Evolutionary conservation across 2,329 filamentous ascomycete genomes (phyloP).

Genomic region (Chrysoporthe puriensis): DNA sequence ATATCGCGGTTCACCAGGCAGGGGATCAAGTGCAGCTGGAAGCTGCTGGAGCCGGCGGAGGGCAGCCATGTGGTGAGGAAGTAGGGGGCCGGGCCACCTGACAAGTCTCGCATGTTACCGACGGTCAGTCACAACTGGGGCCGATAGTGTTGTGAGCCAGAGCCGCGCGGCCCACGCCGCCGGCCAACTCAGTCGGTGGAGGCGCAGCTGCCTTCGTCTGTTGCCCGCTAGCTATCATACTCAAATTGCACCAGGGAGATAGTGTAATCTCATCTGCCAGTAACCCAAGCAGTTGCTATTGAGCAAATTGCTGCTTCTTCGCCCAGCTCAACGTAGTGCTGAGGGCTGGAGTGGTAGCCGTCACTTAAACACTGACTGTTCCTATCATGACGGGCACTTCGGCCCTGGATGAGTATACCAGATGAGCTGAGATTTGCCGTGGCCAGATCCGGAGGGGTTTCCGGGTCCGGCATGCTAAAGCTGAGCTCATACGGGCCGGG

Average conservation of each 20-base stretch:
- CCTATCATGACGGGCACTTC: too few species aligned
- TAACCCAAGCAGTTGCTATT: background rate
- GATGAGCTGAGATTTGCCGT: background rate
- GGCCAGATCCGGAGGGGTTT: too few species aligned
- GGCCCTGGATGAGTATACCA: too few species aligned
- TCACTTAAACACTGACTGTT: background rate
- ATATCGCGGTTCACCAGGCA: constrained; percentile 73
- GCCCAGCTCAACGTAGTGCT: too few species aligned
- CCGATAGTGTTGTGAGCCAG: background rate
- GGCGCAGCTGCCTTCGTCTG: background rate
- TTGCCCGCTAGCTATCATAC: background rate
- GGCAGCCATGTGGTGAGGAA: constrained; percentile 58
- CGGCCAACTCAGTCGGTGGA: too few species aligned
- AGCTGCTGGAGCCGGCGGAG: constrained; percentile 84
- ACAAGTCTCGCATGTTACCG: too few species aligned
- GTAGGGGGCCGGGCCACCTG: constrained; percentile 14
- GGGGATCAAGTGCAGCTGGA: constrained; percentile 81
- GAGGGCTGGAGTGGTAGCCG: background rate
- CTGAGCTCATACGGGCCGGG: background rate
- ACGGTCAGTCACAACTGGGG: background rate
- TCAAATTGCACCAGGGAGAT: background rate
- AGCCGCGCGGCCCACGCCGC: too few species aligned
- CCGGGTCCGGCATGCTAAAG: background rate
- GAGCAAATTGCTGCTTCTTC: background rate
- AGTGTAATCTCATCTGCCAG: background rate